Percentiles rank a stretch among this genome's conserved stretches.
phyloP scores from a whole-genome alignment of 164 flowering plant genomes.

The Protea cynaroides region DNA sequence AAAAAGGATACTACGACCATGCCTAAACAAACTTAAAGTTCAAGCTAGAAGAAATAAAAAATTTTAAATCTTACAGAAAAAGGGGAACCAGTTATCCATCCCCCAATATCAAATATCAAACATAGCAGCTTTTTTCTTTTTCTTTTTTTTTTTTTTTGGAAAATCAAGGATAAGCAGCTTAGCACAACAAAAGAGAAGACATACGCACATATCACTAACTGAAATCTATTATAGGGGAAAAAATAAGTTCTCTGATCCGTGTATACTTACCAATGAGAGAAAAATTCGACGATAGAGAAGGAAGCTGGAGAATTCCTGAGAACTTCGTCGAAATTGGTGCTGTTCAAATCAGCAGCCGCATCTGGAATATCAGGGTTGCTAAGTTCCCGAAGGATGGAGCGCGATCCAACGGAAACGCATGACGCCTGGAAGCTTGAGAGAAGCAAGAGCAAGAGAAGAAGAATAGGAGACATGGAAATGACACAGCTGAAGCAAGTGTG shows the following conservation, averaged over 20 bases:
- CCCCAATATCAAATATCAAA: too few relatives aligned
- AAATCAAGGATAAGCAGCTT: too few relatives aligned
- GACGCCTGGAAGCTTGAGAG: conserved; percentile 11
- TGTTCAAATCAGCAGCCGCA: conserved; percentile 75
- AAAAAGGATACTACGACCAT: too few relatives aligned
- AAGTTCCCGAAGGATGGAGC: conserved; percentile 56
- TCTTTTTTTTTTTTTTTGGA: too few relatives aligned
- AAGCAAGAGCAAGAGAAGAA: conserved; percentile 10
- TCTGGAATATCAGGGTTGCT: conserved; percentile 35
- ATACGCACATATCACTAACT: too few relatives aligned
- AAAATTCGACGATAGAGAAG: conserved; percentile 77
- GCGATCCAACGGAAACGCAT: conserved; percentile 31
- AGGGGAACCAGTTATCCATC: too few relatives aligned
- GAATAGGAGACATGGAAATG: conserved; percentile 14
- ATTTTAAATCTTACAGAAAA: too few relatives aligned
- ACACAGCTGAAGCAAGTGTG: neutral
- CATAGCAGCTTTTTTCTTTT: too few relatives aligned
- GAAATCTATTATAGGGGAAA: too few relatives aligned
- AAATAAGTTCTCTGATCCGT: neutral
- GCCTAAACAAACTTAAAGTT: too few relatives aligned
- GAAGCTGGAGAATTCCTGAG: conserved; percentile 55
- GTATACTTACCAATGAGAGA: conserved; percentile 77
- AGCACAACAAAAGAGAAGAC: too few relatives aligned
- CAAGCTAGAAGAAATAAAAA: too few relatives aligned
- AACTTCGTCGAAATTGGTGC: conserved; percentile 50